These are phyloP conservation scores for Yamadazyma membranifaciens DNA, from an alignment of 1,139 yeast genomes.

Conservation along the genomic window DNA sequence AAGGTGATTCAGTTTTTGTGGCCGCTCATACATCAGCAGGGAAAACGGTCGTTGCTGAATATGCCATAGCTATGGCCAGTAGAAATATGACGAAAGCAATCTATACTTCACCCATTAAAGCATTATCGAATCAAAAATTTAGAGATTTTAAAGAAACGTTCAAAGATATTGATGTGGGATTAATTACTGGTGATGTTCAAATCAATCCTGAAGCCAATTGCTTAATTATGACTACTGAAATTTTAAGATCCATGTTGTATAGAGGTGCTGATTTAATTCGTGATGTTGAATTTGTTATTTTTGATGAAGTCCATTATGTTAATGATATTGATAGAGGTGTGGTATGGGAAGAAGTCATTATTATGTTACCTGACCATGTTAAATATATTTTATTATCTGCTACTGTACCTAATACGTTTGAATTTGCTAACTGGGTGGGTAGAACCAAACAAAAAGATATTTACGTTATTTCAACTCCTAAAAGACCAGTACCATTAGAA, in stretches of 20 bases:
- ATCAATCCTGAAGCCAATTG: conserved; percentile 97
- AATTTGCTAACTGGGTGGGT: conserved; percentile 98
- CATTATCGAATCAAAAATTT: conserved; percentile 89
- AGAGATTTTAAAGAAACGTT: conserved; percentile 86
- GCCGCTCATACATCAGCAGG: conserved; percentile 98
- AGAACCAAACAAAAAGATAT: conserved; percentile 94
- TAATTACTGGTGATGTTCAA: conserved; percentile 97
- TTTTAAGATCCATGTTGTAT: conserved; percentile 90
- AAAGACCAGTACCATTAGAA: conserved; percentile 93
- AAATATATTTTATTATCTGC: conserved; percentile 88
- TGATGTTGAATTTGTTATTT: conserved; percentile 95
- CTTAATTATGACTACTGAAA: conserved; percentile 96
- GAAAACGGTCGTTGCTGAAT: conserved; percentile 90
- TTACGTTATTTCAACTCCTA: conserved; percentile 91
- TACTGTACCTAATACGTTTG: conserved; percentile 96
- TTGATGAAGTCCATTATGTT: conserved; percentile 97
- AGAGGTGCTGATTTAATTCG: conserved; percentile 95
- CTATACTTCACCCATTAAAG: conserved; percentile 92
- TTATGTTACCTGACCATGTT: conserved; percentile 94
- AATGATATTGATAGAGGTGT: conserved; percentile 97
- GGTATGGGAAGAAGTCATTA: conserved; percentile 98
- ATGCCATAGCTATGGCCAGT: conserved; percentile 90
- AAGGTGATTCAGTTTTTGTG: conserved; percentile 95
- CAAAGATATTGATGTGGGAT: conserved; percentile 81
- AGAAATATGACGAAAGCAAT: conserved; percentile 90